Base-by-base conservation (phyloP, 208 protist genomes). In the Acanthamoeba lenticulata region DNA sequence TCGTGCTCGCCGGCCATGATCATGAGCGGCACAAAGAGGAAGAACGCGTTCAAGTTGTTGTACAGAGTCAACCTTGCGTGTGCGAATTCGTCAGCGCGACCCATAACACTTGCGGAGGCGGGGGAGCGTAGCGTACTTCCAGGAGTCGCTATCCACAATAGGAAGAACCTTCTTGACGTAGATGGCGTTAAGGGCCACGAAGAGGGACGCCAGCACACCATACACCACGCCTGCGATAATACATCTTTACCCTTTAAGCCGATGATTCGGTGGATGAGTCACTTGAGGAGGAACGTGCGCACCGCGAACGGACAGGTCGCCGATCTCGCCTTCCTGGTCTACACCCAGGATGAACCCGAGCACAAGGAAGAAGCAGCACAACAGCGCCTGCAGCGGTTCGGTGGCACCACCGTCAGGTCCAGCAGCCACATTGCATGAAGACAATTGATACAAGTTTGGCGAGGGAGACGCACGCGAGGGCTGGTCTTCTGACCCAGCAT, bases 171-270 rank as follows among this genome's bases (percentile, higher is more conserved):
- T 83, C 40, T 83, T 83, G 11, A 83, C 72, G 72, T 83, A 83
- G 72, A 83, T 83, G 40, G 72, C 34, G 45, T 95, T 90, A 57
- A 95, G 57, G 27, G 94, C 65, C 34, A 95, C 90, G 49, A 94
- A 95, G 36, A 90, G 40, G 11, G 90, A 92, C 1, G 94, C 91
- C n/a, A 74, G n/a, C 40, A 95, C 74, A 0, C 94, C 94, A 85
- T 86, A 95, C 36, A 94, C 29, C 1, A 67, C 52, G 6, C 94
- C 94, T 45, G 57, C 15, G 1, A 55, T 49, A 15, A 15, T 5
- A 5, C 45, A 49, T 5, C n/a, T n/a, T n/a, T n/a, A n/a, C n/a
- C n/a, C n/a, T n/a, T n/a, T n/a, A n/a, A n/a, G n/a, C n/a, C n/a
- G n/a, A n/a, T n/a, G n/a, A n/a, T n/a, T n/a, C n/a, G n/a, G n/a